A percentile compares a stretch with the other conserved stretches of the same genome.
Evolutionary conservation across 345 rosid genomes (phyloP).

Genomic region (Populus davidiana): DNA sequence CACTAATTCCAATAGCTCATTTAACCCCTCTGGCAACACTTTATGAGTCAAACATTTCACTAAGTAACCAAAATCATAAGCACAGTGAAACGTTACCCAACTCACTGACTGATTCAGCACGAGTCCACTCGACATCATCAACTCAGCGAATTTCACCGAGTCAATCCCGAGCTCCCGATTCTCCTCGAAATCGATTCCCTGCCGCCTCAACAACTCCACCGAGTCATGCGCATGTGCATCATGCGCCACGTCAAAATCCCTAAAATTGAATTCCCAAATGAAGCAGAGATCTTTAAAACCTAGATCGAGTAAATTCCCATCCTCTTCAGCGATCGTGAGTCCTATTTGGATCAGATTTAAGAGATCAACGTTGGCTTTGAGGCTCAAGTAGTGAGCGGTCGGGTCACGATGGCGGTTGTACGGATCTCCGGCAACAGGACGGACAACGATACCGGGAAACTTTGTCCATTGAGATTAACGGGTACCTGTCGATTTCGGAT

Average conservation of each 20-base stretch:
- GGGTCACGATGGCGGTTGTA: constrained; percentile 36
- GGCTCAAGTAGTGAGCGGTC: constrained; percentile 52
- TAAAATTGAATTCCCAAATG: constrained; percentile 87
- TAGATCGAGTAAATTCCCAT: constrained; percentile 59
- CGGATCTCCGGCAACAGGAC: constrained; percentile 23
- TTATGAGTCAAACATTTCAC: constrained; percentile 75
- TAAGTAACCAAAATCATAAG: constrained; percentile 87
- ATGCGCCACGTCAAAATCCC: constrained; percentile 60
- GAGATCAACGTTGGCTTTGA: constrained; percentile 82
- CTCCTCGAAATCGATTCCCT: constrained; percentile 72
- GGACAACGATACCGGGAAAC: constrained; percentile 69
- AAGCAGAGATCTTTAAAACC: constrained; percentile 31
- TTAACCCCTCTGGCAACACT: constrained; percentile 42
- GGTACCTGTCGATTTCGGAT: constrained; percentile 49
- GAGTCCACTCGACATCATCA: constrained; percentile 83
- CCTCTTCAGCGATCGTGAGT: constrained; percentile 52
- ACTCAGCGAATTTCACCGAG: constrained; percentile 62
- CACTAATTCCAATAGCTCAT: constrained; percentile 44
- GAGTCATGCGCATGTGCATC: constrained; percentile 82
- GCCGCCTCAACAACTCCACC: constrained; percentile 66
- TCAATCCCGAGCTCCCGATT: constrained; percentile 54
- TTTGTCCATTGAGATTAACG: constrained; percentile 82
- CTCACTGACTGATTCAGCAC: constrained; percentile 69
- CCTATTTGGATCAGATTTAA: constrained; percentile 82
- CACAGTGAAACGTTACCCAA: constrained; percentile 95